Evolutionary conservation across 2,329 filamentous ascomycete genomes (phyloP).

Genomic region (Chaetomium olivaceum): DNA sequence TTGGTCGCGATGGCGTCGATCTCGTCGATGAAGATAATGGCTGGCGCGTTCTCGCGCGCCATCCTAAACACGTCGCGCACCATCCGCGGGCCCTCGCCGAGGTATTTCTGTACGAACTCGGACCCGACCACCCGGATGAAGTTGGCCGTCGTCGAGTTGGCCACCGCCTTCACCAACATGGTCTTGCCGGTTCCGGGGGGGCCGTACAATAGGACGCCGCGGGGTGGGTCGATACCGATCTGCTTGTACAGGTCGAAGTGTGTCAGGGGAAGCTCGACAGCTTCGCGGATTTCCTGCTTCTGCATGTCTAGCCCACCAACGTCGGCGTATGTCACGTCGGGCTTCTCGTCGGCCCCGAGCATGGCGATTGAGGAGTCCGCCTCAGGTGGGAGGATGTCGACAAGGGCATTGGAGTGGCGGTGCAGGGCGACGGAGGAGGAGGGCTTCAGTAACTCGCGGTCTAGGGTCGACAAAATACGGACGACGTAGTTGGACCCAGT

Average conservation of each 20-base stretch:
- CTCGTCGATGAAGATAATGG: slow-evolving; percentile 99
- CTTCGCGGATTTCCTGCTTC: slow-evolving; percentile 98
- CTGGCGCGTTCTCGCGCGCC: slow-evolving; percentile 96
- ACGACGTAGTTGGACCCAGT: slow-evolving; percentile 99
- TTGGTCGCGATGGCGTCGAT: slow-evolving; percentile 99
- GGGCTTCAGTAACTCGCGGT: slow-evolving; percentile 96
- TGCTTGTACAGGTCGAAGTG: slow-evolving; percentile 99
- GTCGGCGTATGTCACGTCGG: slow-evolving; percentile 95
- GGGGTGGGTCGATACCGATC: slow-evolving; percentile 97
- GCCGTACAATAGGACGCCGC: slow-evolving; percentile 93
- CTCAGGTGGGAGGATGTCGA: slow-evolving; percentile 98
- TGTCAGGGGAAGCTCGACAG: slow-evolving; percentile 92
- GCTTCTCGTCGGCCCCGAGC: slow-evolving; percentile 95
- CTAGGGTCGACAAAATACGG: slow-evolving; percentile 94
- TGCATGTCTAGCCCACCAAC: slow-evolving; percentile 99
- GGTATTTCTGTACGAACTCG: slow-evolving; percentile 98
- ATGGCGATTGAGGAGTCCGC: slow-evolving; percentile 98
- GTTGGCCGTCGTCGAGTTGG: slow-evolving; percentile 95
- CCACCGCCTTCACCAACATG: slow-evolving; percentile 96
- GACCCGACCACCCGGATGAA: slow-evolving; percentile 98
- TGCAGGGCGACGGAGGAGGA: slow-evolving; percentile 97
- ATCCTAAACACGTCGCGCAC: slow-evolving; percentile 98
- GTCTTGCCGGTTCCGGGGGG: slow-evolving; percentile 96
- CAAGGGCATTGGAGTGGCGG: slow-evolving; percentile 95
- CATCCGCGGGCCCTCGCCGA: slow-evolving; percentile 97